Percentiles rank a stretch among this genome's conserved stretches.
phyloP scores from a whole-genome alignment of 768 basidiomycete species.

The Leucosporidium yakuticum region DNA sequence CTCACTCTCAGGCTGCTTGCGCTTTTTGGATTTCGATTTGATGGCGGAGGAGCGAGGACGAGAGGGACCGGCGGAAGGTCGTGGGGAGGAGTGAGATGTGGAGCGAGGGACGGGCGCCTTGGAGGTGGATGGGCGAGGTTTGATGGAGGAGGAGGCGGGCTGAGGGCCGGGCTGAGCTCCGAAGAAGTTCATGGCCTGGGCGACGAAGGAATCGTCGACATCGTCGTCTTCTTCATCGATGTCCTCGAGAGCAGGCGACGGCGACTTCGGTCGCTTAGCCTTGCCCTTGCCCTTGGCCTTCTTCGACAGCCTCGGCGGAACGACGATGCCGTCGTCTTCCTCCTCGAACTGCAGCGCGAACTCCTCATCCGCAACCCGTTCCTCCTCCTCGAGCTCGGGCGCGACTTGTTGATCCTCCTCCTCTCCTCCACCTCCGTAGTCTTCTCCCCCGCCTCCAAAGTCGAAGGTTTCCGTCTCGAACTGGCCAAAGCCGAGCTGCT shows the following conservation, averaged over 20 bases:
- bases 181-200: neutral
- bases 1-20: no score
- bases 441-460: neutral
- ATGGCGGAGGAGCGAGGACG: no score
- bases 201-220: neutral
- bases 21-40: no score
- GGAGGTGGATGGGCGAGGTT: no score
- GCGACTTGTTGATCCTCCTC: neutral
- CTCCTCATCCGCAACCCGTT: neutral
- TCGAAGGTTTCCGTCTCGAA: neutral
- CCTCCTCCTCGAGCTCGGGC: neutral
- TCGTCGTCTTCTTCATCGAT: neutral
- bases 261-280: neutral
- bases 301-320: neutral
- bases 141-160: neutral
- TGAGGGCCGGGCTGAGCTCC: neutral
- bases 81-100: no score
- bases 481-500: neutral
- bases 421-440: neutral
- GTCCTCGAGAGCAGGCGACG: neutral
- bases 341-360: neutral
- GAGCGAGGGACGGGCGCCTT: no score
- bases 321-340: neutral
- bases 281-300: neutral
- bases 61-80: no score